These are phyloP conservation scores for Ploettnerulaceae sp. DNA, from an alignment of 2,329 filamentous ascomycete genomes.

Conservation along the genomic window DNA sequence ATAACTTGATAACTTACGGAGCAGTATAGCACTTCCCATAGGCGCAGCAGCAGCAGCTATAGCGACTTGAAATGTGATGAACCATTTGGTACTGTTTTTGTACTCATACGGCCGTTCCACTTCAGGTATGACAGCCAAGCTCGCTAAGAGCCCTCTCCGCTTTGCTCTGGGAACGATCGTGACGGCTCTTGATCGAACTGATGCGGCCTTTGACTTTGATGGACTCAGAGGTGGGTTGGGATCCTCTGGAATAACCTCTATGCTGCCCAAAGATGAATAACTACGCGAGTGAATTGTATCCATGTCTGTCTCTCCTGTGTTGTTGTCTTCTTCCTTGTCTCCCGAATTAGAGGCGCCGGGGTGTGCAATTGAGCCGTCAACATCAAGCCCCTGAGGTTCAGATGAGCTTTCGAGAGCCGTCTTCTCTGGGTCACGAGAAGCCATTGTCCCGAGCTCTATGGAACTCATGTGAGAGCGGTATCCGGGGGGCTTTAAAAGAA, in stretches of 20 bases:
- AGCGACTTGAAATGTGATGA: conserved; percentile 72
- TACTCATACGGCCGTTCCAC: conserved; percentile 74
- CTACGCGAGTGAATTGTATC: conserved; percentile 19
- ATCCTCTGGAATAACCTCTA: conserved; percentile 16
- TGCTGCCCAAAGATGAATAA: conserved; percentile 17
- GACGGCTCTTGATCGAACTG: conserved; percentile 37
- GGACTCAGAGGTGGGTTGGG: conserved; percentile 1
- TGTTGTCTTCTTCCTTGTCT: conserved; percentile 14
- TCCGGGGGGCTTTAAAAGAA: not conserved
- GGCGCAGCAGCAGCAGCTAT: conserved; percentile 73
- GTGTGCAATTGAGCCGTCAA: conserved; percentile 20
- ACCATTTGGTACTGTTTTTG: conserved; percentile 71
- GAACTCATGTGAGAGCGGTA: not conserved
- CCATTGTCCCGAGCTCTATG: not conserved
- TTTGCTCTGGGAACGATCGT: conserved; percentile 43
- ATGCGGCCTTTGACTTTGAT: conserved; percentile 37
- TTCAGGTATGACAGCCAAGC: conserved; percentile 70
- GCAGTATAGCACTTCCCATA: conserved; percentile 78
- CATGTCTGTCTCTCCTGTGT: conserved; percentile 9
- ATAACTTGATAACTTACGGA: not conserved
- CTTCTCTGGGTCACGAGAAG: conserved; percentile 19
- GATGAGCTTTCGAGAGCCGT: conserved; percentile 5
- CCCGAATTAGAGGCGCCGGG: conserved; percentile 16
- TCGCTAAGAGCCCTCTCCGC: conserved; percentile 68
- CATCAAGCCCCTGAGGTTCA: conserved; percentile 16